phyloP scores from a whole-genome alignment of 768 basidiomycete genomes.

The Kwoniella dendrophila region DNA sequence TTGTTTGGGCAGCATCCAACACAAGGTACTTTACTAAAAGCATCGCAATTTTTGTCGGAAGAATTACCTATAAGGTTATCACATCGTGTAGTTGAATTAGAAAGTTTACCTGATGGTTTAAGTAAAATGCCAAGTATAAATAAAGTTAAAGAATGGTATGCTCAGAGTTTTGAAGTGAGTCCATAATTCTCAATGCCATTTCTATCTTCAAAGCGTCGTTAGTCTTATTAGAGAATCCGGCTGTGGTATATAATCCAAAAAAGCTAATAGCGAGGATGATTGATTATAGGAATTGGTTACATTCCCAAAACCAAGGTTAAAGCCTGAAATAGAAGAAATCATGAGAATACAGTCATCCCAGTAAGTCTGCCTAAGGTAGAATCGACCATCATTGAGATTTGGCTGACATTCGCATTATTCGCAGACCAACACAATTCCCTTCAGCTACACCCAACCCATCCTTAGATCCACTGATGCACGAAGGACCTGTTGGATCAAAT shows the following conservation, averaged over 20 bases:
- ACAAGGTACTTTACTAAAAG: constrained; percentile 90
- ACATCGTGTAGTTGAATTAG: constrained; percentile 93
- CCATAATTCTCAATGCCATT: neutral
- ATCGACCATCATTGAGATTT: neutral
- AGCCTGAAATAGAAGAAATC: constrained; percentile 67
- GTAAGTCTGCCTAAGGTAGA: constrained; percentile 43
- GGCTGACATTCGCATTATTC: neutral
- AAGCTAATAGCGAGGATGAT: too few species aligned
- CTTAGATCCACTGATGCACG: constrained; percentile 51
- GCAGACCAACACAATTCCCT: constrained; percentile 72
- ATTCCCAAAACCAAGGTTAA: constrained; percentile 76
- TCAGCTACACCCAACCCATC: constrained; percentile 58
- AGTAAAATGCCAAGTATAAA: constrained; percentile 87
- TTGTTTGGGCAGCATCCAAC: constrained; percentile 94
- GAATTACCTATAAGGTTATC: constrained; percentile 93
- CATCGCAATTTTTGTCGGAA: constrained; percentile 63
- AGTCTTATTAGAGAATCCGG: too few species aligned
- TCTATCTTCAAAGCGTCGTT: neutral
- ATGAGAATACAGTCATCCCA: constrained; percentile 53
- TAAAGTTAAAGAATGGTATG: constrained; percentile 97
- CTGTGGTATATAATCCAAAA: too few species aligned
- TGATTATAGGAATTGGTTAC: constrained; percentile 75
- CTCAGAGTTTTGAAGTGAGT: constrained; percentile 92
- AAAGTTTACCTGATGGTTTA: constrained; percentile 87
- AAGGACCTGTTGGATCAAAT: constrained; percentile 41